Base-by-base conservation (phyloP, 192 early-diverging fungal genomes). In the Chytriomyces sp. region DNA sequence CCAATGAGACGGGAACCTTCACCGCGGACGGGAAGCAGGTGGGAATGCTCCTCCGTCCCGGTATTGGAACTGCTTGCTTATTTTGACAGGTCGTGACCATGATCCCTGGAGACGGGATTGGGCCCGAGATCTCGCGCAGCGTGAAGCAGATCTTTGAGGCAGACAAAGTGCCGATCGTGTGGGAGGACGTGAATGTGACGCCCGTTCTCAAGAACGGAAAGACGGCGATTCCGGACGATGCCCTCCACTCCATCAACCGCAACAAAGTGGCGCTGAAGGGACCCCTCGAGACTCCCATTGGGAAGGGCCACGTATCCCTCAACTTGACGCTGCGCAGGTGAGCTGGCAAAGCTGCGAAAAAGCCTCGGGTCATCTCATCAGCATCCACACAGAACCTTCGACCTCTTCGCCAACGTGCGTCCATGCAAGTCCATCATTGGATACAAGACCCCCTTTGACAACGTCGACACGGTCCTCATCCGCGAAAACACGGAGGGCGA, bases 401-500 rank as follows among this genome's bases (percentile, higher is more conserved):
- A 96, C 87, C 88, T 99, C 70, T 99, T 93, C 68, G 97, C 97
- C 77, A 98, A 99, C 84, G 93, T 98, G 64, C 92, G 96, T 80
- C 97, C 97, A 38, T 99, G 95, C 90, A 92, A 93, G 78, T 93
- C 91, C 22, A 93, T 99, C 76, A 90, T 90, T 39, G 97, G 97
- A 8, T 99, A 91, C 85, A 94, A 92, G 78, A 99, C 97, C 28
- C 92, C 91, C 57, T 98, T 98, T 78, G 91, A 93, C 71, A 90
- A 98, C 77, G 97, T 99, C 59, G 89, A 99, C 85, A 94, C 95
- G 19, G 97, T 99, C 44, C 86, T 99, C 71, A 99, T 99, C 79
- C 93, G 97, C 79, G 97, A 99, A 82, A 99, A 99, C 90, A 99
- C 97, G n/a, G 97, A 99, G 84, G 97, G 97, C 72, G 97, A 99